Conservation (phyloP, 2,329 filamentous ascomycete genomes). For the Colletotrichum neosansevieriae region DNA sequence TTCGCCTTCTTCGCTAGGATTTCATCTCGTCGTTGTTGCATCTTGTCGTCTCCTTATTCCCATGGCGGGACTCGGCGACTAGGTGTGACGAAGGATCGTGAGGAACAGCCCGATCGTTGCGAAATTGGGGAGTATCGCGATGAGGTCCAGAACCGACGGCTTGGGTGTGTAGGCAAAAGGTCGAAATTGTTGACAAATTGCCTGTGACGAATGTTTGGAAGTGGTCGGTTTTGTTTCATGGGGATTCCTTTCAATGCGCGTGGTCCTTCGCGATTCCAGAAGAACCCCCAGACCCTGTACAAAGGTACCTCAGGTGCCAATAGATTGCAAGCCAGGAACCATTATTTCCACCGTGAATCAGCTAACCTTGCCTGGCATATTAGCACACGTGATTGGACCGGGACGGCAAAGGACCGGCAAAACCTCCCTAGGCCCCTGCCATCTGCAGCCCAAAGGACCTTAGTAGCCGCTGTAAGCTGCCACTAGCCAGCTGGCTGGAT, state of each 20-base stretch:
- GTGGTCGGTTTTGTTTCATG: conserved; percentile 29
- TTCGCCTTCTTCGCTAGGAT: conserved; percentile 97
- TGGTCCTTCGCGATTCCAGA: conserved; percentile 34
- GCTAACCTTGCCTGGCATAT: conserved; percentile 18
- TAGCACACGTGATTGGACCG: conserved; percentile 37
- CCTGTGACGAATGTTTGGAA: conserved; percentile 22
- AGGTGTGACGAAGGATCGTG: conserved; percentile 32
- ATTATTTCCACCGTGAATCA: conserved; percentile 26
- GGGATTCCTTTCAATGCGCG: conserved; percentile 32
- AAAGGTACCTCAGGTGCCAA: conserved; percentile 20
- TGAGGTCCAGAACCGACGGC: background rate
- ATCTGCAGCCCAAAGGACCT: conserved; percentile 6
- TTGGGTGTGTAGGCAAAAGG: background rate
- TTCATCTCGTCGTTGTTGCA: conserved; percentile 91
- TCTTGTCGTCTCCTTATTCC: conserved; percentile 59
- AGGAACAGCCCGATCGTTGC: conserved; percentile 3
- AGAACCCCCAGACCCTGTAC: conserved; percentile 19
- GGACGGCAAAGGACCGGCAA: conserved; percentile 40
- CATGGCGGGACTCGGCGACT: conserved; percentile 58
- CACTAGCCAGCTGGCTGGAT: conserved; percentile 7
- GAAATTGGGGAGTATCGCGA: background rate
- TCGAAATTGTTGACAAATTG: conserved; percentile 16
- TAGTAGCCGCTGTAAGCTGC: conserved; percentile 23
- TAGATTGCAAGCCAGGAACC: conserved; percentile 5
- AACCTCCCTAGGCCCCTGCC: conserved; percentile 8